Evolutionary conservation across 345 rosid genomes (phyloP).

Genomic region (Moricandia arvensis): DNA sequence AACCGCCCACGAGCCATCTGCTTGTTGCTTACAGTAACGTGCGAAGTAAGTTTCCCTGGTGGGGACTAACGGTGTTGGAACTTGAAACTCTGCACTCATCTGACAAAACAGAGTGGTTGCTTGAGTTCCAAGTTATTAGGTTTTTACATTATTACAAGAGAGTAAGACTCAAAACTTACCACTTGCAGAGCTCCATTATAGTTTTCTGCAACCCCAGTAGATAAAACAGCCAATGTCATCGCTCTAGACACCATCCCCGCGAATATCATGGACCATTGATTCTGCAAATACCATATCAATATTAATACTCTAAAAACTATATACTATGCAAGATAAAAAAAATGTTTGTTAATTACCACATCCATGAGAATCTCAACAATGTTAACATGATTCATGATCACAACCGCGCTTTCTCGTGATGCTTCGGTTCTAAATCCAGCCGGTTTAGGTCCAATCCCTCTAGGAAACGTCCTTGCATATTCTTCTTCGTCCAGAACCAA

Average conservation of each 20-base stretch:
- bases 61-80: conserved; percentile 85
- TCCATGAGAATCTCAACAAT: conserved; percentile 96
- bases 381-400: conserved; percentile 82
- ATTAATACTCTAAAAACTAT: not conserved
- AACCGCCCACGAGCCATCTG: conserved; percentile 88
- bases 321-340: not conserved
- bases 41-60: conserved; percentile 77
- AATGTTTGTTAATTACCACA: conserved; percentile 44
- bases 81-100: conserved; percentile 95
- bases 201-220: conserved; percentile 89
- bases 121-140: not conserved
- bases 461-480: conserved; percentile 63
- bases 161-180: conserved; percentile 40
- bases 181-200: conserved; percentile 90
- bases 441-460: conserved; percentile 74
- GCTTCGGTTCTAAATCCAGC: conserved; percentile 74
- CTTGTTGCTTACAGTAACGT: conserved; percentile 81
- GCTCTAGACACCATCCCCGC: conserved; percentile 86
- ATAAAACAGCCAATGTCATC: conserved; percentile 68
- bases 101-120: conserved; percentile 26
- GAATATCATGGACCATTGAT: conserved; percentile 81
- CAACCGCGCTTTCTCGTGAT: conserved; percentile 71
- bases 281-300: conserved; percentile 39
- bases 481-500: conserved; percentile 64
- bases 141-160: not conserved